phyloP scores from a whole-genome alignment of 768 basidiomycete species.

The Thelephora ganbajun region DNA sequence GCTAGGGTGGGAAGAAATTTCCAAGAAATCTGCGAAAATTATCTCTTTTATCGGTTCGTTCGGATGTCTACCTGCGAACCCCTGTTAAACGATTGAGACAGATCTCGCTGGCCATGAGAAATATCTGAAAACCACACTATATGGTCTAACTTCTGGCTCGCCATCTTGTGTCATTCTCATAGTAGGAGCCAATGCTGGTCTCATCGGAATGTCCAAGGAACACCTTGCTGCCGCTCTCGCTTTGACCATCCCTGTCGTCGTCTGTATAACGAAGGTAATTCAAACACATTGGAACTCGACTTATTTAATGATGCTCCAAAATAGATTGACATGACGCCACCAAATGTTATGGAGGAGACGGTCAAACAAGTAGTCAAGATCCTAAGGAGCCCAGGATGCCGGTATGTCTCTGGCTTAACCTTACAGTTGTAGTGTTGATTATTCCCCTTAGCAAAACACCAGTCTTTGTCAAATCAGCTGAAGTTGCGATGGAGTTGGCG shows the following conservation, averaged over 20 bases:
- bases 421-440: neutral
- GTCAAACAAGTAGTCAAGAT: conserved; percentile 89
- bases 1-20: conserved; percentile 93
- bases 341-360: conserved; percentile 83
- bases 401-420: conserved; percentile 27
- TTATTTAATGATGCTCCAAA: neutral
- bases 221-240: conserved; percentile 93
- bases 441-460: conserved; percentile 51
- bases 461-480: conserved; percentile 71
- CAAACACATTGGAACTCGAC: neutral
- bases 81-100: conserved; percentile 13
- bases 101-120: conserved; percentile 95
- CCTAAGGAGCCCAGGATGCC: conserved; percentile 82
- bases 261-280: conserved; percentile 84
- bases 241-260: conserved; percentile 82
- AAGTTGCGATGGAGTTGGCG: conserved; percentile 70
- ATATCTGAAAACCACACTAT: conserved; percentile 86
- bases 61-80: neutral
- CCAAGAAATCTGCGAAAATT: conserved; percentile 77
- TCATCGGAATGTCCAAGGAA: conserved; percentile 91
- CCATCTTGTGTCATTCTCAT: conserved; percentile 88
- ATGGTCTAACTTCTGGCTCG: conserved; percentile 87
- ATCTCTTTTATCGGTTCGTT: conserved; percentile 74
- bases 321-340: conserved; percentile 94
- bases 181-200: conserved; percentile 88